Base-by-base conservation (phyloP, 2,329 filamentous ascomycete species). In the Clonostachys rosea region DNA sequence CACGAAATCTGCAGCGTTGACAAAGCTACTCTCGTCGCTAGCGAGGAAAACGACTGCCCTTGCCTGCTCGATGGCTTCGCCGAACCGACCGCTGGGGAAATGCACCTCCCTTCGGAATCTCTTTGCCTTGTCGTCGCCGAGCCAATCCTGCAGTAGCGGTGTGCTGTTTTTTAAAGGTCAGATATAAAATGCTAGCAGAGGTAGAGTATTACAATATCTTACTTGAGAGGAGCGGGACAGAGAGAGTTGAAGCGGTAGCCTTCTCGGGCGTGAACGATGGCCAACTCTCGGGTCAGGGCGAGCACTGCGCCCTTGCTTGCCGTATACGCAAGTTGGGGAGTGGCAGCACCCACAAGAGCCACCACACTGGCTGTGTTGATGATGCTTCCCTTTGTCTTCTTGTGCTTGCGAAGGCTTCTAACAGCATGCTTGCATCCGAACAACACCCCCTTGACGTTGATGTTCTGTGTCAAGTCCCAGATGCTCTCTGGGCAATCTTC, bases 371-470 rank as follows among this genome's bases (percentile, higher is more conserved):
- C 84, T 1, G 84, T 88, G 66, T 89, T 89, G 70, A 89, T 88
- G 57, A 90, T 80, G 54, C 81, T 86, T 11, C 78, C 83, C 49
- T 73, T 78, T 50, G 69, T 77, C 75, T 89, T 90, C 48, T 78
- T 76, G 65, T 87, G 75, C 60, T 76, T 80, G 48, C 85, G 76
- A 62, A 89, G 69, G 47, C 81, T 81, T 46, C 86, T 64, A 11
- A 90, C 77, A 2, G 86, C 84, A 59, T 89, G 83, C 69, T 89
- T 90, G 67, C 75, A 81, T 30, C 86, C 86, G 56, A 79, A 89
- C 86, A 86, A 89, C 11, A 89, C 86, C 39, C 86, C 86, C 72
- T 89, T 89, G 54, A 89, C 86, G 58, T 89, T 90, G 64, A 89
- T 87, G 49, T 78, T 80, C 52, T 87, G 84, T 1, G 86, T 89